Evolutionary conservation across 2,329 filamentous ascomycete genomes (phyloP).

Genomic region (Monosporascus sp.): DNA sequence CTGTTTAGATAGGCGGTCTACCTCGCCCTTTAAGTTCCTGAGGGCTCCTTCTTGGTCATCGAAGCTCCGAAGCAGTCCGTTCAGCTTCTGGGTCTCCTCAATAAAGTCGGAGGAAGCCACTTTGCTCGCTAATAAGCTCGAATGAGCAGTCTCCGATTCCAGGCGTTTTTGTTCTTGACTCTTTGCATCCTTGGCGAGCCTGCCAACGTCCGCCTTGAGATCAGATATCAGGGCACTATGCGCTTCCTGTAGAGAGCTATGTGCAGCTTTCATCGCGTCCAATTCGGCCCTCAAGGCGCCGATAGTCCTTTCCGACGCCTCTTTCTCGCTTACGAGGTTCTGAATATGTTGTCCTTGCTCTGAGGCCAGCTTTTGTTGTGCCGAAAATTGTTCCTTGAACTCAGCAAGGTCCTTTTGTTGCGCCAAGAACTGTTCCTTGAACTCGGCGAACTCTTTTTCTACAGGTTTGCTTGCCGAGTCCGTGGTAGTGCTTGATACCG

Average conservation of each 20-base stretch:
- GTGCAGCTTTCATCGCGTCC: neutral
- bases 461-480: constrained; percentile 11
- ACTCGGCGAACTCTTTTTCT: constrained; percentile 15
- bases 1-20: neutral
- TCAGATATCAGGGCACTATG: neutral
- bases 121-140: neutral
- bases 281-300: neutral
- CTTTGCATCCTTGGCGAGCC: neutral
- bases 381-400: constrained; percentile 8
- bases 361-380: constrained; percentile 13
- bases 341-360: constrained; percentile 4
- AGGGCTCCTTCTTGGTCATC: neutral
- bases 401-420: constrained; percentile 14
- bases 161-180: neutral
- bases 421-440: constrained; percentile 9
- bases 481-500: constrained; percentile 3
- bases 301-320: neutral
- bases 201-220: neutral
- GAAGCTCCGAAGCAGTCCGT: neutral
- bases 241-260: neutral
- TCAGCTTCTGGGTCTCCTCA: neutral
- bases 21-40: neutral
- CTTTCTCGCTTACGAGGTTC: neutral
- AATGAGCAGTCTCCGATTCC: neutral
- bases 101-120: neutral